These are phyloP conservation scores for Dipteronia sinensis DNA, from an alignment of 345 rosid species.

Conservation along the genomic window DNA sequence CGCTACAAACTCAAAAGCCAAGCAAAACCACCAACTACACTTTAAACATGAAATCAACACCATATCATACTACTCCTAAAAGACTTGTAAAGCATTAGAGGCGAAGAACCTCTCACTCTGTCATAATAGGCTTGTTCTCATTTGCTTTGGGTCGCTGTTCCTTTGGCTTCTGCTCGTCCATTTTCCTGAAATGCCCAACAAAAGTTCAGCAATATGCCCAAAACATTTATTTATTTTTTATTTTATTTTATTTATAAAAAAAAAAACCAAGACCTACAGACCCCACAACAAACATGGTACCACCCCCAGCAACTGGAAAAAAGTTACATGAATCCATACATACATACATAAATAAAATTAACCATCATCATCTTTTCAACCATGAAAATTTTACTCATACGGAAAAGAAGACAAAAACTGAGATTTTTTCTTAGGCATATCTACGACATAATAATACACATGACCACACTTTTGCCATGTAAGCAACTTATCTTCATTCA, in stretches of 20 bases:
- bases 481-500: too few species aligned
- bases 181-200: slow-evolving; percentile 54
- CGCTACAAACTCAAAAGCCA: slow-evolving; percentile 11
- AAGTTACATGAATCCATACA: not conserved
- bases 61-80: slow-evolving; percentile 4
- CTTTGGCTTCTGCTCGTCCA: slow-evolving; percentile 94
- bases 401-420: not conserved
- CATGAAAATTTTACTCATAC: too few species aligned
- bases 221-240: not conserved
- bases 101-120: slow-evolving; percentile 43
- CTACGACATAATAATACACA: too few species aligned
- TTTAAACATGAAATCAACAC: slow-evolving; percentile 12
- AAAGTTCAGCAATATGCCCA: not conserved
- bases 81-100: slow-evolving; percentile 11
- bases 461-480: too few species aligned
- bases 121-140: slow-evolving; percentile 98
- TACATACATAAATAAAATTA: not conserved
- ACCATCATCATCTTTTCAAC: not conserved
- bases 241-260: too few species aligned
- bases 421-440: too few species aligned
- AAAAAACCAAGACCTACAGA: not conserved
- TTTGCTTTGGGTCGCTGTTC: slow-evolving; percentile 87
- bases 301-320: too few species aligned
- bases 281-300: not conserved
- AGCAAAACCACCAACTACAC: not conserved